Percentiles rank a stretch among this genome's conserved stretches.
These are phyloP conservation scores for Pseudonitzschia pungens DNA, from an alignment of 108 stramenopile species.

Conservation along the genomic window DNA sequence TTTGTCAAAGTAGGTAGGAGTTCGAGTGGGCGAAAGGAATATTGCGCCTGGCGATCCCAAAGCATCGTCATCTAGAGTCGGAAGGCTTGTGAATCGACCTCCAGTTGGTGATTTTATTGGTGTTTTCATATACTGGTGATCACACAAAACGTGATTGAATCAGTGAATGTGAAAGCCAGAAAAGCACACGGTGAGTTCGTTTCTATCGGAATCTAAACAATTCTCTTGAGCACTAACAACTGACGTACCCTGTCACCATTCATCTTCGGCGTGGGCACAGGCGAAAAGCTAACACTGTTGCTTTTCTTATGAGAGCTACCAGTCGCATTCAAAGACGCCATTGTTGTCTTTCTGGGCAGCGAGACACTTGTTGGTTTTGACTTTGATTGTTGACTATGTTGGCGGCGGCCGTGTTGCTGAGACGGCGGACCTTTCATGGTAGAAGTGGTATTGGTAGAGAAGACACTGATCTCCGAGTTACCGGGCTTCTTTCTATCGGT, in stretches of 20 bases:
- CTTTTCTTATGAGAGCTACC: constrained; percentile 16
- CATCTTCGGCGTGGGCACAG: constrained; percentile 28
- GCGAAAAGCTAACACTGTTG: constrained; percentile 41
- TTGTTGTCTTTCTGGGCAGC: neutral
- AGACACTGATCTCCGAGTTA: neutral
- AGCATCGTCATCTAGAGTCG: constrained; percentile 38
- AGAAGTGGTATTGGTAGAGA: neutral
- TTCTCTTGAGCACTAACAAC: neutral
- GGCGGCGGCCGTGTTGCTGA: neutral
- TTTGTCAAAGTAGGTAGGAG: constrained; percentile 30
- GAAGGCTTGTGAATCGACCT: constrained; percentile 42
- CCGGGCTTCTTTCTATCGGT: constrained; percentile 2
- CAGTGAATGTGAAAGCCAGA: neutral
- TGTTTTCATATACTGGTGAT: constrained; percentile 20
- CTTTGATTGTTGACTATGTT: constrained; percentile 12
- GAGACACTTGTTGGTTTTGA: neutral
- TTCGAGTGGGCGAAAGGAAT: constrained; percentile 42
- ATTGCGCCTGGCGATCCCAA: constrained; percentile 40
- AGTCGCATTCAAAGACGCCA: neutral
- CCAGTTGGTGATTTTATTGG: constrained; percentile 38
- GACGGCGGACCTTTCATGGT: neutral
- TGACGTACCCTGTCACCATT: constrained; percentile 3
- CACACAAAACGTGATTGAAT: neutral
- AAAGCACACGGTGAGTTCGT: constrained; percentile 4
- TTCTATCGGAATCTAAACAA: neutral